Percentiles rank a stretch among this genome's conserved stretches.
phyloP scores from a whole-genome alignment of 139 green algal species.

The Marvania coccoides region DNA sequence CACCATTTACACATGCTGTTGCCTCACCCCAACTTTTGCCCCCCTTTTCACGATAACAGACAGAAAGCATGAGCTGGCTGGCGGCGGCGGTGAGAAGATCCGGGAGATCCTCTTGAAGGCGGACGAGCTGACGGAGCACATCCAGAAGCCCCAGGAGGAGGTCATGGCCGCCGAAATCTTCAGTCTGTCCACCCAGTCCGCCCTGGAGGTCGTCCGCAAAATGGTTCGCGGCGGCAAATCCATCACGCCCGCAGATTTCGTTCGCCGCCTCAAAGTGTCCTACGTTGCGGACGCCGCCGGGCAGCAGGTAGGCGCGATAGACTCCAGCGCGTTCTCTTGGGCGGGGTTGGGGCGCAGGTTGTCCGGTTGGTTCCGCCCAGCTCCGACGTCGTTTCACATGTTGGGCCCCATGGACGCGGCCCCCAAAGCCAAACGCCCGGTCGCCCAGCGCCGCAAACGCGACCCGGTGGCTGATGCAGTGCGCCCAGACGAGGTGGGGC shows the following conservation, averaged over 20 bases:
- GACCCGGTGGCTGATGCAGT: constrained; percentile 16
- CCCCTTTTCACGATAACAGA: not conserved
- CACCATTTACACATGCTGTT: no score
- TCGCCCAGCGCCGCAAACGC: constrained; percentile 8
- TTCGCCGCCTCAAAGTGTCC: constrained; percentile 22
- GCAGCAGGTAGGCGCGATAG: constrained; percentile 9
- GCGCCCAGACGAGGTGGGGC: constrained; percentile 21
- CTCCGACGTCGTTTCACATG: constrained; percentile 35
- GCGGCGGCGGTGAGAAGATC: not conserved
- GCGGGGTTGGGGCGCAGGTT: constrained; percentile 16
- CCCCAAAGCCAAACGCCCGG: constrained; percentile 24
- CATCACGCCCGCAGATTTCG: constrained; percentile 14
- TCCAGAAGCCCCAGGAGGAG: constrained; percentile 47
- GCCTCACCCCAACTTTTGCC: no score
- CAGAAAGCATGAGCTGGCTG: constrained; percentile 1
- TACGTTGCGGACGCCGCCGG: constrained; percentile 22
- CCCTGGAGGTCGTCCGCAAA: constrained; percentile 24
- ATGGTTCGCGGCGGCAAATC: constrained; percentile 4
- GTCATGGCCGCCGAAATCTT: constrained; percentile 52
- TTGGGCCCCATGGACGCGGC: constrained; percentile 39
- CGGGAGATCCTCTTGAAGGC: not conserved
- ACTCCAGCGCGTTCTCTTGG: constrained; percentile 50
- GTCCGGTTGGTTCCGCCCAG: constrained; percentile 17
- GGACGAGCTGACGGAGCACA: not conserved
- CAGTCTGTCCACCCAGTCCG: constrained; percentile 25